Base-by-base conservation (phyloP, 768 basidiomycete genomes). In the Candolleomyces eurysporus region DNA sequence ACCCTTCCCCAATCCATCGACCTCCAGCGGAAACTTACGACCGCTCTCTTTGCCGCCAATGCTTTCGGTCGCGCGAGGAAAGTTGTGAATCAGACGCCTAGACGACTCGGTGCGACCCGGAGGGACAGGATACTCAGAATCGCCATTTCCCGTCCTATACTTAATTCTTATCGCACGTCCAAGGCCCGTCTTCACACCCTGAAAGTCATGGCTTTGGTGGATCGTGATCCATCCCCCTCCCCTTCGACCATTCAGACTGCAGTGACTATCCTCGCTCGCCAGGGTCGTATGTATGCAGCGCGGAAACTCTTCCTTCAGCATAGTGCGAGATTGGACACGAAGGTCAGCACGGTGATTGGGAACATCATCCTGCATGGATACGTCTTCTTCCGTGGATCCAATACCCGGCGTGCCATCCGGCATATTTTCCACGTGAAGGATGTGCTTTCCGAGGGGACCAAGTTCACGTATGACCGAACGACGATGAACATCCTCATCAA, bases 401-500 rank as follows among this genome's bases (percentile, higher is more conserved):
- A 77, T 17, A 80, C 83, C 59, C 77, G 75, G 32, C 78, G 79
- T 50, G 72, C 81, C 13, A 73, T 87, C n/a, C 76, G 79, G 26
- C 76, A 75, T 61, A 64, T 82, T 30, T 54, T 82, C 19, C 69
- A 67, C 5, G 71, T 78, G 32, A 76, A 84, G 57, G 69, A 77
- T 40, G 62, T 74, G 13, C 78, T 92, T 32, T 69, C 75, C 48
- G 65, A 71, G 52, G 67, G 75, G 48, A 77, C 79, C 42, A 78
- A 72, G 7, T 90, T 92, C 68, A 68, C 68, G 11, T 84, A 87
- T 9, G 90, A 94, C 69, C 79, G 86, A 10, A 76, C 89, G 43
- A 92, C 92, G 5, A 74, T 83, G 59, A 92, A 93, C 66, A 83
- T 92, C 51, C 56, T 92, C 48, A 61, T 91, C 62, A 87, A 86